These are phyloP conservation scores for Tricholoma flavovirens DNA, from an alignment of 768 basidiomycete genomes.

Conservation along the genomic window DNA sequence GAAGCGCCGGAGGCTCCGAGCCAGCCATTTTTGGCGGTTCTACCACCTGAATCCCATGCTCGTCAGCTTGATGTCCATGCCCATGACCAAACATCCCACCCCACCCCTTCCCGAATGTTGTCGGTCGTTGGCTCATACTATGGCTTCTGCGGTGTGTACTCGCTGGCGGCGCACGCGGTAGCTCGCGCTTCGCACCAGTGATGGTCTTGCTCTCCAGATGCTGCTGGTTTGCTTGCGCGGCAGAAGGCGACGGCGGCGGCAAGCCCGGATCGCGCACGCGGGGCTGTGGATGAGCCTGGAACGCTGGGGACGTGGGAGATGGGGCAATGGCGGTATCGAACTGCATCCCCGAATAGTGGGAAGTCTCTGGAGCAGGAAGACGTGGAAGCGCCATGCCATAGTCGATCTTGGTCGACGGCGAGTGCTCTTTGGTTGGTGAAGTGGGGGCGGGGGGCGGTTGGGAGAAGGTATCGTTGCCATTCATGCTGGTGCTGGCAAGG, in stretches of 20 bases:
- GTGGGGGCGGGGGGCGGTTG: conserved; percentile 16
- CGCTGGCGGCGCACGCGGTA: conserved; percentile 69
- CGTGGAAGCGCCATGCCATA: conserved; percentile 82
- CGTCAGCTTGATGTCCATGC: conserved; percentile 32
- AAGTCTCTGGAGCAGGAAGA: conserved; percentile 74
- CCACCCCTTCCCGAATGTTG: conserved; percentile 44
- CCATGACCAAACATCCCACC: conserved; percentile 53
- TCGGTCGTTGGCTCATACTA: conserved; percentile 74
- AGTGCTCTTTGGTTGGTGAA: conserved; percentile 23
- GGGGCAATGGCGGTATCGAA: conserved; percentile 59
- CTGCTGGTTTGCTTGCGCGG: conserved; percentile 18
- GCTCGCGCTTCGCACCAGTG: conserved; percentile 18
- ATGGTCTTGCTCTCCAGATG: conserved; percentile 10
- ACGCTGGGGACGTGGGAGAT: conserved; percentile 54
- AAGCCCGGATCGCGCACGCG: conserved; percentile 62
- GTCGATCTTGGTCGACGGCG: conserved; percentile 44
- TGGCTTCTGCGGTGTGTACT: conserved; percentile 80
- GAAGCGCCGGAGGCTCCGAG: conserved; percentile 56
- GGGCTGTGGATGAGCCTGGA: conserved; percentile 52
- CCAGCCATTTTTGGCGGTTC: conserved; percentile 58
- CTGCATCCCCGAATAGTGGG: conserved; percentile 77
- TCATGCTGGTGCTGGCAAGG: background rate
- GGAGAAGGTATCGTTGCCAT: conserved; percentile 1
- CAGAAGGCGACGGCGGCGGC: conserved; percentile 37
- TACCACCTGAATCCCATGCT: conserved; percentile 29